phyloP scores from a whole-genome alignment of 371 early-diverging fungal species.

The Sporodiniella umbellata region DNA sequence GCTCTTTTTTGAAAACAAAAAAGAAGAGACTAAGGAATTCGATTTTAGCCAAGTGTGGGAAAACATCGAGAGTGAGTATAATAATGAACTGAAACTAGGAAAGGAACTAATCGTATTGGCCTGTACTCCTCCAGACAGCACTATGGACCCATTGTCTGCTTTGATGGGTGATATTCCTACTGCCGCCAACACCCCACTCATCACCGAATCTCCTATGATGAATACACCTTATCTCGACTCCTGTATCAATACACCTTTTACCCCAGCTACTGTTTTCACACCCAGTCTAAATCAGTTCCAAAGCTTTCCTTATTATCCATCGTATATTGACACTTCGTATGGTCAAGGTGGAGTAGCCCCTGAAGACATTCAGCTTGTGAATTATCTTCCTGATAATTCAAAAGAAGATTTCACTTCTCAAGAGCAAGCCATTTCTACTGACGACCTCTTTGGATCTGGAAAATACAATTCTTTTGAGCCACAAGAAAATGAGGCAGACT shows the following conservation, averaged over 20 bases:
- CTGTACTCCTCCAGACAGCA: not conserved
- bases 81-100: conserved; percentile 10
- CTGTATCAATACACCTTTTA: conserved; percentile 31
- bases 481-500: conserved; percentile 15
- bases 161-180: conserved; percentile 20
- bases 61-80: conserved; percentile 15
- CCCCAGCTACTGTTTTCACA: conserved; percentile 33
- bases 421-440: not conserved
- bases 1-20: conserved; percentile 14
- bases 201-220: conserved; percentile 30
- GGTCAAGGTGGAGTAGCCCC: conserved; percentile 1
- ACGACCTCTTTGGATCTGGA: not conserved
- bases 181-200: conserved; percentile 20
- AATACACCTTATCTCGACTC: conserved; percentile 34
- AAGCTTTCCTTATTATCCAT: conserved; percentile 19
- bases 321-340: conserved; percentile 8
- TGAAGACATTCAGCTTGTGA: conserved; percentile 24
- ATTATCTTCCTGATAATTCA: conserved; percentile 12
- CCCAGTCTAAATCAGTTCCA: conserved; percentile 26
- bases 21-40: conserved; percentile 4
- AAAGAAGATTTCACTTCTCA: not conserved
- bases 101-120: conserved; percentile 17
- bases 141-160: conserved; percentile 8
- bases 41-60: conserved; percentile 20
- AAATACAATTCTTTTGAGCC: conserved; percentile 21